A percentile compares a stretch with the other conserved stretches of the same genome.
Conservation (phyloP, 1,139 yeast genomes). For the Yamadazyma songkhlaensis region DNA sequence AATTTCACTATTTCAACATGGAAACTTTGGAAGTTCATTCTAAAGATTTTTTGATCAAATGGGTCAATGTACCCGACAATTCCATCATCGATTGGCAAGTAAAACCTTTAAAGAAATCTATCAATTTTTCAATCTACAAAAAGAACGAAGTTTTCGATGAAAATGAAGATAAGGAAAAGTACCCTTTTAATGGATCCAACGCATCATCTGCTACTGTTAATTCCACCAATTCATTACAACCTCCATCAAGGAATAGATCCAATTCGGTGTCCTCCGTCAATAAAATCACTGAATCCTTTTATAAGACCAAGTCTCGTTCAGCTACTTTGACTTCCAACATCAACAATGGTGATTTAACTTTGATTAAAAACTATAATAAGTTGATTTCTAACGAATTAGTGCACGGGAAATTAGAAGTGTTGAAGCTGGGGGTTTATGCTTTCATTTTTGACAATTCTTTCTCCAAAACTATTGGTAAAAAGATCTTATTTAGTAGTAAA, state of each 20-base stretch:
- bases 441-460: constrained; percentile 91
- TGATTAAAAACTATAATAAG: constrained; percentile 44
- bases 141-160: constrained; percentile 29
- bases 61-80: constrained; percentile 77
- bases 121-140: constrained; percentile 61
- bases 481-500: constrained; percentile 65
- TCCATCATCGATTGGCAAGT: constrained; percentile 74
- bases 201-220: constrained; percentile 12
- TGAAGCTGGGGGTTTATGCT: constrained; percentile 68
- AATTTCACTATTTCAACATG: constrained; percentile 7
- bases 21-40: constrained; percentile 89
- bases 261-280: constrained; percentile 39
- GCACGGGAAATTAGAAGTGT: constrained; percentile 60
- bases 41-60: constrained; percentile 82
- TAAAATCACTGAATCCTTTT: constrained; percentile 30
- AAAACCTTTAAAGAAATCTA: constrained; percentile 81
- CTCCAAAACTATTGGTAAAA: constrained; percentile 81
- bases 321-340: constrained; percentile 32
- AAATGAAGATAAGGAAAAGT: background rate
- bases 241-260: constrained; percentile 24
- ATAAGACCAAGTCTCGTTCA: constrained; percentile 35
- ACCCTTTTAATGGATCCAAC: constrained; percentile 1
- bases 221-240: constrained; percentile 11
- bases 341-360: constrained; percentile 35
- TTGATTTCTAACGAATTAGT: constrained; percentile 56